Evolutionary conservation across 2,329 filamentous ascomycete genomes (phyloP), one percentile per base, ranked within the genome.

Genomic region (Acrocalymma vagum): DNA sequence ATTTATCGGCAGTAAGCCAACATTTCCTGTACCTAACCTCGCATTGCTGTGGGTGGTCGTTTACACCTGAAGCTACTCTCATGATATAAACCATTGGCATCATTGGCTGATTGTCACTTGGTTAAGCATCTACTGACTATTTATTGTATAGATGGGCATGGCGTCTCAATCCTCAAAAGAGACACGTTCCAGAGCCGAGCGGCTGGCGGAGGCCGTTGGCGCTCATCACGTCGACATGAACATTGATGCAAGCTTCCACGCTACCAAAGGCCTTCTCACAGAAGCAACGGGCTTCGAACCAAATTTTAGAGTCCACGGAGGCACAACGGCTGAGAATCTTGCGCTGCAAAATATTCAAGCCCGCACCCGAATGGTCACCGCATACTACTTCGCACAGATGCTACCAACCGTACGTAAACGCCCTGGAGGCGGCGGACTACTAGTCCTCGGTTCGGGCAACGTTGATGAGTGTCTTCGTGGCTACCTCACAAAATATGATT

Each of bases 141-240:
- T n/a, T n/a, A n/a, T n/a, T n/a, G n/a, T n/a, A 30, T 89, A 84
- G 67, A 86, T 90, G 83, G 88, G 87, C 9, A 91, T 73, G 70
- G 60, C 84, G 59, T 72, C 77, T 52, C 82, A 86, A 48, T 86
- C 85, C 27, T 84, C 81, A 33, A 71, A 73, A 27, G 86, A 90
- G 50, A 91, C 88, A 0, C 55, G 88, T 8, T 74, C 78, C 30
- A 76, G 89, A 18, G 86, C 89, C 2, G 80, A 80, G 58, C 75
- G 79, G 0, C 76, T 93, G 3, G 70, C 76, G 1, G 60, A 73
- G 4, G 76, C 73, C 4, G 90, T 93, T 36, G 88, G 88, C 3
- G 76, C 81, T 11, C 85, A 90, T 58, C 90, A 94, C 61, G 76
- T 82, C 4, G 81, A 92, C 58, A 73, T 90, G 29, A 82, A 90